Evolutionary conservation across 345 rosid species (phyloP), one percentile per base, ranked within the genome.

Genomic region (Eucalyptus cladocalyx): DNA sequence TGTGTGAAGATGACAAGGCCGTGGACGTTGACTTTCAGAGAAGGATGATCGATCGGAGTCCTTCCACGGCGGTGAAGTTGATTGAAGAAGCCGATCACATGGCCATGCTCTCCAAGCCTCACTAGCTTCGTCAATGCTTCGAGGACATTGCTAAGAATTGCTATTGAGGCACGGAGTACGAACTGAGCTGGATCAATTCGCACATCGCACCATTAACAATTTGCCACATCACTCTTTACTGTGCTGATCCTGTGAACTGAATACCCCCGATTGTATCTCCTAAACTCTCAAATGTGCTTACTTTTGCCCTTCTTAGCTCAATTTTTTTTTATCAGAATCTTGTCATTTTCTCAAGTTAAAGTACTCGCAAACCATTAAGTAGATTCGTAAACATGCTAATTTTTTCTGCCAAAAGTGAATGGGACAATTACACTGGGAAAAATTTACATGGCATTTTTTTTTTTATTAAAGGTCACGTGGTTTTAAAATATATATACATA

Each of bases 101-200:
- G 93, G 91, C 86, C 81, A 91, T 91, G 91, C 89, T 93, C 28
- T 93, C 94, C 2, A 56, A 92, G 51, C 89, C 92, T 7, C 3
- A 45, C 19, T 86, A 90, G 87, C 86, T 92, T 76, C 60, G 40
- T 80, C 87, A 49, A 48, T 60, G 87, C 40, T 47, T 92, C 8
- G 83, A 28, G 43, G 90, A 92, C 9, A 88, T 91, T 48, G 92
- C 90, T 26, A 32, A 48, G 23, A 65, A 89, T 32, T 89, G 47
- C 86, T 6, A 56, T 7, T 89, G 88, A 89, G 42, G 19, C 69
- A 53, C 8, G 45, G 49, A 81, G 15, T 21, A 19, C 24, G 45
- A 43, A 40, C 86, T 81, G 49, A 32, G 49, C 11, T 40, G 45
- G 48, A 11, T 32, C n/a, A 58, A 58, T 58, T 58, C 14, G 65